A percentile compares a stretch with the other conserved stretches of the same genome.
phyloP scores from a whole-genome alignment of 148 eudicot species.

The Agrostemma githago region DNA sequence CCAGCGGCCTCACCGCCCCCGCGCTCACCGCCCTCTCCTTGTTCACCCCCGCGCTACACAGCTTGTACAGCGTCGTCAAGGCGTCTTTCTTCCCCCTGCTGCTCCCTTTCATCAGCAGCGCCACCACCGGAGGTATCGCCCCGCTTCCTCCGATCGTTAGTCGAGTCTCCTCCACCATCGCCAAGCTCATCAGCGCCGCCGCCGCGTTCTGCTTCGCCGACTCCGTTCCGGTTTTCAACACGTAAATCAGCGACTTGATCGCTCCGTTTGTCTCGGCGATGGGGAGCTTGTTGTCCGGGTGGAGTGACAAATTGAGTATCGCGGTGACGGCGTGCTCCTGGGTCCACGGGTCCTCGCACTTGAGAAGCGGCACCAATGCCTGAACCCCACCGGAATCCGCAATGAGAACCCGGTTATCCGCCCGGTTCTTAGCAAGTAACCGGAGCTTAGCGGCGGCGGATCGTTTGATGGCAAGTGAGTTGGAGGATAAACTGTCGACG shows the following conservation, averaged over 20 bases:
- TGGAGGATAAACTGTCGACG: slow-evolving; percentile 52
- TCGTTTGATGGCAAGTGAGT: slow-evolving; percentile 51
- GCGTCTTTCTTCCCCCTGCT: slow-evolving; percentile 82
- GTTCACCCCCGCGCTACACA: slow-evolving; percentile 54
- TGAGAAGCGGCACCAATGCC: slow-evolving; percentile 50
- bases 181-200: slow-evolving; percentile 59
- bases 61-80: slow-evolving; percentile 72
- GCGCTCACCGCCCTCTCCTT: slow-evolving; percentile 80
- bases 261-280: slow-evolving; percentile 47
- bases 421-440: slow-evolving; percentile 70
- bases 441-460: slow-evolving; percentile 78
- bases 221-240: slow-evolving; percentile 73
- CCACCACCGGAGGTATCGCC: slow-evolving; percentile 74
- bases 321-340: slow-evolving; percentile 93
- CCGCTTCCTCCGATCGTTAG: slow-evolving; percentile 78
- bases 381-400: slow-evolving; percentile 83
- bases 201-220: slow-evolving; percentile 88
- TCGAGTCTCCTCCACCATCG: slow-evolving; percentile 69
- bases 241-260: slow-evolving; percentile 62
- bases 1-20: slow-evolving; percentile 70
- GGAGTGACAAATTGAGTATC: slow-evolving; percentile 57
- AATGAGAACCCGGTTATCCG: slow-evolving; percentile 72
- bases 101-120: slow-evolving; percentile 53
- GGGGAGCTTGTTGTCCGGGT: slow-evolving; percentile 39
- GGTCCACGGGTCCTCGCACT: slow-evolving; percentile 61